These are phyloP conservation scores for Rhodotorula sp. DNA, from an alignment of 1,284 basidiomycete genomes.

Conservation along the genomic window DNA sequence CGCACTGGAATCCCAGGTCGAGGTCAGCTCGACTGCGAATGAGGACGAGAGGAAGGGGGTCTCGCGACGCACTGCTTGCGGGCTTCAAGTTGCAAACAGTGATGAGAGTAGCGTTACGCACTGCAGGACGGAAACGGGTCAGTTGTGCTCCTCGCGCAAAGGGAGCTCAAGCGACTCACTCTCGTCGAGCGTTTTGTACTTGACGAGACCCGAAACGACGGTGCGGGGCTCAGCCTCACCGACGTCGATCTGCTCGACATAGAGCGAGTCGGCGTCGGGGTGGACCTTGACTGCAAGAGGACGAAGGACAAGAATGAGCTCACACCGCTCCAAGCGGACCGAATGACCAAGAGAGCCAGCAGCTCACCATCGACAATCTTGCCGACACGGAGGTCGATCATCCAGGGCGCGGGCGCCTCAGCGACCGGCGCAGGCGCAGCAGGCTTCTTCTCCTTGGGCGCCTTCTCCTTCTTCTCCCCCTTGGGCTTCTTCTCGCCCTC, in stretches of 20 bases:
- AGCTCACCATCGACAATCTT: slow-evolving; percentile 77
- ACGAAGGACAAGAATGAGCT: not conserved
- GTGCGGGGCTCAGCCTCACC: slow-evolving; percentile 89
- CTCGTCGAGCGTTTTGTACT: slow-evolving; percentile 89
- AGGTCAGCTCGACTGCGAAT: not conserved
- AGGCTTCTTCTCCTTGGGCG: slow-evolving; percentile 45
- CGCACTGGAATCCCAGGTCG: slow-evolving; percentile 58
- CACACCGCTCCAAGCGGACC: no score
- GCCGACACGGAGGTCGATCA: slow-evolving; percentile 84
- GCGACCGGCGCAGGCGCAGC: slow-evolving; percentile 39
- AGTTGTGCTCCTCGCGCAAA: not conserved
- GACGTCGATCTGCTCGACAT: slow-evolving; percentile 79
- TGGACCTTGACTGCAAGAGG: slow-evolving; percentile 74
- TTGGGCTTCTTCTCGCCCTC: slow-evolving; percentile 32
- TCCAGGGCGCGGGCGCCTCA: slow-evolving; percentile 63
- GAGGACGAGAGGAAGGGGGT: no score
- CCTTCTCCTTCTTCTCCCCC: slow-evolving; percentile 54
- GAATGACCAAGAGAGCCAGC: not conserved
- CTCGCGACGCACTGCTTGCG: slow-evolving; percentile 63
- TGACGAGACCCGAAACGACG: slow-evolving; percentile 89
- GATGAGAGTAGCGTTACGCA: slow-evolving; percentile 79
- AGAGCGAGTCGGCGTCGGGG: slow-evolving; percentile 60
- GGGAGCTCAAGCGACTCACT: slow-evolving; percentile 18
- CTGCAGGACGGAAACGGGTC: slow-evolving; percentile 45
- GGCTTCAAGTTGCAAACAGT: slow-evolving; percentile 94